phyloP scores from a whole-genome alignment of 23 red algal genomes.

The Gracilaria gracilis region DNA sequence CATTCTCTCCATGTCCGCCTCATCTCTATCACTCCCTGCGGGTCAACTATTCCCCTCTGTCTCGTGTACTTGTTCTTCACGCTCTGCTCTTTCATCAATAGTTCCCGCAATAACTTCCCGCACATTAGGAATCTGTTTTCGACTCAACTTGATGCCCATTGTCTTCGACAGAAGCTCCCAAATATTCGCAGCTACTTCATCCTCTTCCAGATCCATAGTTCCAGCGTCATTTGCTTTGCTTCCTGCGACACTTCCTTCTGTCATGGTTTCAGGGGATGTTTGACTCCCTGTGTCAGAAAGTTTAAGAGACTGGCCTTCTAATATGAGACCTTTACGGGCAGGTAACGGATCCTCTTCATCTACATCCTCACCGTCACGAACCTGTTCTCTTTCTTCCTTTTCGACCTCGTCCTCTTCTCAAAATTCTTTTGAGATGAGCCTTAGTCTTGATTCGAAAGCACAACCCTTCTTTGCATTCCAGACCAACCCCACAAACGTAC shows the following conservation, averaged over 20 bases:
- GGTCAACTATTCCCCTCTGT: not conserved
- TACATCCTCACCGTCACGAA: constrained; percentile 22
- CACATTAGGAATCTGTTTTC: constrained; percentile 35
- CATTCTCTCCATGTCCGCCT: not conserved
- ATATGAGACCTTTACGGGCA: constrained; percentile 42
- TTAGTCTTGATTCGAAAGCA: constrained; percentile 49
- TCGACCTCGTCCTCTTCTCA: constrained; percentile 53
- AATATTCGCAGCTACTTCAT: constrained; percentile 73
- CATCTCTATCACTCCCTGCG: not conserved
- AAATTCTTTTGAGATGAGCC: constrained; percentile 34
- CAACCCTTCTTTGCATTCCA: constrained; percentile 44
- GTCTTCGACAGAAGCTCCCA: constrained; percentile 43
- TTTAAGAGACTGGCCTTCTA: constrained; percentile 57
- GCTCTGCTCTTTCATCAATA: constrained; percentile 65
- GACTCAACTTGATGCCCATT: constrained; percentile 35
- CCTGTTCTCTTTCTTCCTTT: constrained; percentile 43
- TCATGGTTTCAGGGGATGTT: not conserved
- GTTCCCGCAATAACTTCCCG: constrained; percentile 68
- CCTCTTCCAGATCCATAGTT: constrained; percentile 30
- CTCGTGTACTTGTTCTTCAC: constrained; percentile 52
- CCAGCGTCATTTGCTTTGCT: not conserved
- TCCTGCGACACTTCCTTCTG: not conserved
- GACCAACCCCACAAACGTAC: constrained; percentile 43
- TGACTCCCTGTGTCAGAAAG: not conserved
- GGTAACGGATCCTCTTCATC: constrained; percentile 42